Evolutionary conservation across 2,329 filamentous ascomycete genomes (phyloP).

Genomic region (Fusarium denticulatum): DNA sequence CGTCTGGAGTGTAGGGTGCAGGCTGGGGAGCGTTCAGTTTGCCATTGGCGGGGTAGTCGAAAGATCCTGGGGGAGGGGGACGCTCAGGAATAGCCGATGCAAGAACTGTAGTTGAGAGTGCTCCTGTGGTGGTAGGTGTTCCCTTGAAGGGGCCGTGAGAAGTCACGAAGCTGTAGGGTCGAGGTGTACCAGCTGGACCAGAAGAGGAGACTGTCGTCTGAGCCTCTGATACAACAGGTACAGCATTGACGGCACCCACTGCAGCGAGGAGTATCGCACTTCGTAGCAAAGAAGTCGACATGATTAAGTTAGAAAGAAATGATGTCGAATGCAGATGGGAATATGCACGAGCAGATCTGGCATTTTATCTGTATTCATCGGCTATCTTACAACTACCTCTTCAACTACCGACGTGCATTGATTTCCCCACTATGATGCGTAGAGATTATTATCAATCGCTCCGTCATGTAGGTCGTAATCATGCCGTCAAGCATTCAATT

Average conservation of each 20-base stretch:
- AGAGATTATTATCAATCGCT: neutral
- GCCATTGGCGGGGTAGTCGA: constrained; percentile 77
- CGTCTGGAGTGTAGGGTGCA: constrained; percentile 76
- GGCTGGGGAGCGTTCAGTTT: constrained; percentile 73
- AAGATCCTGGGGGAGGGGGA: constrained; percentile 69
- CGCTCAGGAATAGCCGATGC: constrained; percentile 66
- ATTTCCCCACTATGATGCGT: constrained; percentile 24
- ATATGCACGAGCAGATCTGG: neutral
- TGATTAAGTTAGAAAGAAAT: neutral
- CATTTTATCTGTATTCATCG: neutral
- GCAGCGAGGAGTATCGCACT: constrained; percentile 20
- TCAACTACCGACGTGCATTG: neutral
- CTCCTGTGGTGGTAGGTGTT: constrained; percentile 73
- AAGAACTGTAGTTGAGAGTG: constrained; percentile 66
- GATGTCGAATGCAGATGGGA: neutral
- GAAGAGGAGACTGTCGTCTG: constrained; percentile 49
- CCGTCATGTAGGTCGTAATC: constrained; percentile 19
- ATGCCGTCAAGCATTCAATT: neutral
- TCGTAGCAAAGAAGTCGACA: constrained; percentile 10
- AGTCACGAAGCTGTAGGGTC: constrained; percentile 65
- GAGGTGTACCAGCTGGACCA: constrained; percentile 40
- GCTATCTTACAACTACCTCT: neutral
- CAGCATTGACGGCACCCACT: constrained; percentile 37
- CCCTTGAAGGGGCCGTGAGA: constrained; percentile 76
- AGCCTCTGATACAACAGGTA: constrained; percentile 49